Evolutionary conservation across 257 asterid species (phyloP).

Genomic region (Avicennia marina): DNA sequence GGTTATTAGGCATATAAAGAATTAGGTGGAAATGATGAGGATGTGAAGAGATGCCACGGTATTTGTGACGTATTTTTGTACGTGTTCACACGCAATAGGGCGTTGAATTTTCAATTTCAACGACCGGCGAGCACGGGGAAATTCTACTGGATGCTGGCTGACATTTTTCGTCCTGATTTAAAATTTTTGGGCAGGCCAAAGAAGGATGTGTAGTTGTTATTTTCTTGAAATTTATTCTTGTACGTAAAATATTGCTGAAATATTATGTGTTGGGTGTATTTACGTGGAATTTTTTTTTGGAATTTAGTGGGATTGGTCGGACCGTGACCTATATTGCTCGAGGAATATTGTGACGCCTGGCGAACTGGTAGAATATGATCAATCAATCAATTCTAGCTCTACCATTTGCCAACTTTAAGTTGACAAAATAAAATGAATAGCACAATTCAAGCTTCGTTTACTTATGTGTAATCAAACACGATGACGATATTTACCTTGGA

Average conservation of each 20-base stretch:
- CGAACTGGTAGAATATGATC: background rate
- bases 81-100: slow-evolving; percentile 25
- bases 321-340: background rate
- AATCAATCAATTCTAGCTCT: background rate
- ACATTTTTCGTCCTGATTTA: background rate
- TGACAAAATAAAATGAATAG: no score
- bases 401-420: background rate
- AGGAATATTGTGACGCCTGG: slow-evolving; percentile 22
- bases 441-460: no score
- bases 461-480: no score
- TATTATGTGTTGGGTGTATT: slow-evolving; percentile 5
- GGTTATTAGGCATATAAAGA: slow-evolving; percentile 1
- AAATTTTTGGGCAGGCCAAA: background rate
- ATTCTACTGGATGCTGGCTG: slow-evolving; percentile 28
- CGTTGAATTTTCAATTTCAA: slow-evolving; percentile 31
- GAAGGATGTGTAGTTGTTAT: background rate
- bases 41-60: slow-evolving; percentile 7
- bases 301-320: slow-evolving; percentile 10
- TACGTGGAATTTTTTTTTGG: slow-evolving; percentile 9
- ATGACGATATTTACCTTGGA: no score
- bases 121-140: no score
- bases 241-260: slow-evolving; percentile 24
- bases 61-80: no score
- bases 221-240: slow-evolving; percentile 26
- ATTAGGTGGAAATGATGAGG: slow-evolving; percentile 19